phyloP scores from a whole-genome alignment of 805 yeast species.

The Saccharomycopsis schoenii region DNA sequence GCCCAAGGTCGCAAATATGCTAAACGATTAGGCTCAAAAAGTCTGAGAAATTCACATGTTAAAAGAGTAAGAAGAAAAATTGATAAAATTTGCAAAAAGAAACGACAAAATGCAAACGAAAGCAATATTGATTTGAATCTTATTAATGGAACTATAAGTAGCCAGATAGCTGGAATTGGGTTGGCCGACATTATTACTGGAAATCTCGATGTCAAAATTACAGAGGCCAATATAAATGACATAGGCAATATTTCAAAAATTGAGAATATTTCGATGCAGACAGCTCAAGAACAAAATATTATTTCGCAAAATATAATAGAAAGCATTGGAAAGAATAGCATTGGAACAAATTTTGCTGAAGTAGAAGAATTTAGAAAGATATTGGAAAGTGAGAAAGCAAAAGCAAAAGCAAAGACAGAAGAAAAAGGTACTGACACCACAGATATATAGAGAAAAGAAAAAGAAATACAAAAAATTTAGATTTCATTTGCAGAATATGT shows the following conservation, averaged over 20 bases:
- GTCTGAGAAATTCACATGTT: background rate
- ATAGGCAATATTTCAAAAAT: no score
- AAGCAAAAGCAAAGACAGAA: background rate
- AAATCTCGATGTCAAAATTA: background rate
- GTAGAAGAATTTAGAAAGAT: background rate
- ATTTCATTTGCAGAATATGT: no score
- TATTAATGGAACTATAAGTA: background rate
- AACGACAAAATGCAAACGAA: background rate
- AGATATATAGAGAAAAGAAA: no score
- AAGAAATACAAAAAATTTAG: no score
- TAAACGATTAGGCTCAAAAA: background rate
- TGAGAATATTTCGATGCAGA: no score
- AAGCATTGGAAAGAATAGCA: background rate
- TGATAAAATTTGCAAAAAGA: background rate
- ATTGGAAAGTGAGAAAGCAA: background rate
- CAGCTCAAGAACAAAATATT: no score
- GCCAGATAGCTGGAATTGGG: background rate
- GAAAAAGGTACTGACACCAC: background rate
- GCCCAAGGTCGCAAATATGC: background rate
- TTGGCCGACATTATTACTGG: background rate
- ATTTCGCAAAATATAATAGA: no score
- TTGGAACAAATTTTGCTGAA: background rate
- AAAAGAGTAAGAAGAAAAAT: background rate
- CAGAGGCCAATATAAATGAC: no score
- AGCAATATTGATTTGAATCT: background rate